These are phyloP conservation scores for Entoloma clypeatum DNA, from an alignment of 1,284 basidiomycete genomes.

Conservation along the genomic window DNA sequence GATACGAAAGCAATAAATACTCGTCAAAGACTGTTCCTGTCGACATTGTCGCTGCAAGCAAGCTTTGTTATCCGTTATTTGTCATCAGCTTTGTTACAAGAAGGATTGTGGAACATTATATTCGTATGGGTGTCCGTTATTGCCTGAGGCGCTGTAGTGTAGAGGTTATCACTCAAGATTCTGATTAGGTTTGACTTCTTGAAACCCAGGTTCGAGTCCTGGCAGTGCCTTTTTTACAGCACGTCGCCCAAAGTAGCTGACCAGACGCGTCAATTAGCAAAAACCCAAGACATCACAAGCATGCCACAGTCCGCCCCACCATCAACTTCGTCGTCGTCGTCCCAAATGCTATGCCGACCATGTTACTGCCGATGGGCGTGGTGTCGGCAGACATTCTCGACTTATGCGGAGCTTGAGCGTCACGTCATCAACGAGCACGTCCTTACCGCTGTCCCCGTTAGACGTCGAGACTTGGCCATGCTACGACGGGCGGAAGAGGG, in stretches of 20 bases:
- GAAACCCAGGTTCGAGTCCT: conserved; percentile 18
- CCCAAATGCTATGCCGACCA: conserved; percentile 10
- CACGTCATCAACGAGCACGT: conserved; percentile 50
- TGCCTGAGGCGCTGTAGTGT: too few relatives aligned
- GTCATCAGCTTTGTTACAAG: too few relatives aligned
- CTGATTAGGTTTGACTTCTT: too few relatives aligned
- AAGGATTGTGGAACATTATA: too few relatives aligned
- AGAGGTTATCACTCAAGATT: too few relatives aligned
- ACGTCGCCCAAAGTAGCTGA: not conserved
- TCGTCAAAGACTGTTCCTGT: conserved; percentile 35
- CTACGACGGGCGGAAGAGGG: conserved; percentile 36
- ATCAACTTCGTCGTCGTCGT: conserved; percentile 1
- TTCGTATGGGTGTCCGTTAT: too few relatives aligned
- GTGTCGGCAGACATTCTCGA: conserved; percentile 41
- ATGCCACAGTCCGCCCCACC: conserved; percentile 1
- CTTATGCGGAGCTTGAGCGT: conserved; percentile 33
- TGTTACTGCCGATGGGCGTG: conserved; percentile 45
- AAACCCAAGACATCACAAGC: too few relatives aligned
- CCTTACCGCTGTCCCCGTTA: conserved; percentile 32
- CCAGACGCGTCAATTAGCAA: too few relatives aligned
- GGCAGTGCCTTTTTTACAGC: conserved; percentile 13
- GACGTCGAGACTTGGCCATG: conserved; percentile 30
- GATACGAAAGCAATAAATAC: conserved; percentile 51
- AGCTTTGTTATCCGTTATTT: too few relatives aligned
- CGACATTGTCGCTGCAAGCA: conserved; percentile 12